Percentiles rank a stretch among this genome's conserved stretches.
Conservation (phyloP, 345 rosid genomes). For the Camelina sativa region DNA sequence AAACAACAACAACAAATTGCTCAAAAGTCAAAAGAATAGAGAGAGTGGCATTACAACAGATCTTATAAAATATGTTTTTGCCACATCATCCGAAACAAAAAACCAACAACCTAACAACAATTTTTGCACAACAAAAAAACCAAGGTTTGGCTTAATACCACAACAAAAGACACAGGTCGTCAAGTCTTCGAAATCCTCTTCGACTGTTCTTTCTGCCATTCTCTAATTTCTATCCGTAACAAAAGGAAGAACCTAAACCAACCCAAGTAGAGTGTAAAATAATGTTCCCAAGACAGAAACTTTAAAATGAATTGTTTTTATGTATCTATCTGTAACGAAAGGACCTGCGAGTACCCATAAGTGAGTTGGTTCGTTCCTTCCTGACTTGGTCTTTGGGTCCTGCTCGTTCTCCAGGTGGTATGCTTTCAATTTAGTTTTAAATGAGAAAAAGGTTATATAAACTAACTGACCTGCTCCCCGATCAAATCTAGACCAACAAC, state of each 20-base stretch:
- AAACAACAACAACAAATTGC: slow-evolving; percentile 27
- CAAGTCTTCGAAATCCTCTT: slow-evolving; percentile 9
- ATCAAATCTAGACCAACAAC: slow-evolving; percentile 91
- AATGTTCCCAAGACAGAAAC: slow-evolving; percentile 38
- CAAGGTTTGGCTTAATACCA: slow-evolving; percentile 13
- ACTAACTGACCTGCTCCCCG: slow-evolving; percentile 81
- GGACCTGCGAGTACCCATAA: slow-evolving; percentile 14
- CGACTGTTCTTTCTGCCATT: slow-evolving; percentile 19
- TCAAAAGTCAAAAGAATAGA: slow-evolving; percentile 32
- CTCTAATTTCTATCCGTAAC: slow-evolving; percentile 19
- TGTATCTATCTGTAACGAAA: slow-evolving; percentile 20
- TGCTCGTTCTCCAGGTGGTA: slow-evolving; percentile 9
- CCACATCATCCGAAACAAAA: slow-evolving; percentile 21
- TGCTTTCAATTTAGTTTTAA: slow-evolving; percentile 3
- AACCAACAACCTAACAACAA: slow-evolving; percentile 13
- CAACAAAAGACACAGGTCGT: slow-evolving; percentile 15
- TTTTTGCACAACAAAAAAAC: slow-evolving; percentile 34
- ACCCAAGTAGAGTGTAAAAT: slow-evolving; percentile 32
- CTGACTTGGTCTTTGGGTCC: slow-evolving; percentile 23
- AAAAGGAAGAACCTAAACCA: slow-evolving; percentile 27
- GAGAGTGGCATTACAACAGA: slow-evolving; percentile 32
- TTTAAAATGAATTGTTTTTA: slow-evolving; percentile 30
- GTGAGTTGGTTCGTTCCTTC: slow-evolving; percentile 29
- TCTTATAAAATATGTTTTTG: background rate
- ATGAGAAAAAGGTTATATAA: background rate